Evolutionary conservation across 495 filamentous ascomycete species (phyloP).

Genomic region (Terfezia claveryi): DNA sequence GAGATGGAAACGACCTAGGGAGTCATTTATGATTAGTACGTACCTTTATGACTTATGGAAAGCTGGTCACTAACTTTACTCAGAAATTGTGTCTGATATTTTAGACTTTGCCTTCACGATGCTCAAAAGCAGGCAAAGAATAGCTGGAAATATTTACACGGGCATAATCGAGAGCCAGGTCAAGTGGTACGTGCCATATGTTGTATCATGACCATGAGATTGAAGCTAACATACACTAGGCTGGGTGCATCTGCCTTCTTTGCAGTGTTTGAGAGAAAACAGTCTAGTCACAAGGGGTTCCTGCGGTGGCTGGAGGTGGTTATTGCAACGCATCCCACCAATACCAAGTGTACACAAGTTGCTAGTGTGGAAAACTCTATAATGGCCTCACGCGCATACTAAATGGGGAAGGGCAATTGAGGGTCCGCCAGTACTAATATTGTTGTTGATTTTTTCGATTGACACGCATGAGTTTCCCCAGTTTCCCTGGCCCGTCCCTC

Average conservation of each 20-base stretch:
- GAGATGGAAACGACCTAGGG: neutral
- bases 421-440: too few species aligned
- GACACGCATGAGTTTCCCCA: too few species aligned
- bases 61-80: neutral
- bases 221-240: conserved; percentile 19
- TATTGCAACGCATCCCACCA: too few species aligned
- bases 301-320: conserved; percentile 38
- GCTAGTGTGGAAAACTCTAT: too few species aligned
- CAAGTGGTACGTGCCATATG: conserved; percentile 30
- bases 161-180: conserved; percentile 27
- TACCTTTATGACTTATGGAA: conserved; percentile 1
- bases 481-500: too few species aligned
- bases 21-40: neutral
- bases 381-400: too few species aligned
- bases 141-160: neutral
- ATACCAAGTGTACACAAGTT: too few species aligned
- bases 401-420: too few species aligned
- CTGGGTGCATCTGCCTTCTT: conserved; percentile 44
- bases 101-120: conserved; percentile 40
- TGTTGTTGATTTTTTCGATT: too few species aligned
- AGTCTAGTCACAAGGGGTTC: conserved; percentile 38
- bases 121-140: conserved; percentile 36
- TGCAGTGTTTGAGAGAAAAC: conserved; percentile 41
- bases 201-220: neutral
- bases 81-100: conserved; percentile 43